phyloP scores from a whole-genome alignment of 345 rosid species.

The Lumnitzera racemosa region DNA sequence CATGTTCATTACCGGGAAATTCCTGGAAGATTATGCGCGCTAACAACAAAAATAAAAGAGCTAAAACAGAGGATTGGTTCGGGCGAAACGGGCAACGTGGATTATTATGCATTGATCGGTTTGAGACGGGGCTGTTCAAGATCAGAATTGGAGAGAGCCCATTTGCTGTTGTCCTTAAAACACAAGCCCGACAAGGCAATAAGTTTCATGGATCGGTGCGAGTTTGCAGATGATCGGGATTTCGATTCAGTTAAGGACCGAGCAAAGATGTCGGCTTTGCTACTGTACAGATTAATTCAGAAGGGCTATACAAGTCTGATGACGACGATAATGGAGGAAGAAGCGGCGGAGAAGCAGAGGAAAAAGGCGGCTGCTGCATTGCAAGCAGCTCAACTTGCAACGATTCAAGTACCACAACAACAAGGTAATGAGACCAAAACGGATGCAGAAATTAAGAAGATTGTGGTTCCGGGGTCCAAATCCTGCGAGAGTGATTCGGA shows the following conservation, averaged over 20 bases:
- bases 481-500: slow-evolving; percentile 1
- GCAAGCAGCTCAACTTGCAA: slow-evolving; percentile 36
- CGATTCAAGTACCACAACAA: slow-evolving; percentile 34
- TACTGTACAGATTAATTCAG: slow-evolving; percentile 78
- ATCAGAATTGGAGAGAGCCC: slow-evolving; percentile 89
- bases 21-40: slow-evolving; percentile 67
- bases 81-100: slow-evolving; percentile 73
- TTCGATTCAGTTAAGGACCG: slow-evolving; percentile 68
- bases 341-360: slow-evolving; percentile 49
- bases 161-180: slow-evolving; percentile 55
- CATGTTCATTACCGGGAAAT: slow-evolving; percentile 76
- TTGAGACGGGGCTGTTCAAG: slow-evolving; percentile 76
- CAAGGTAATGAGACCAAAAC: slow-evolving; percentile 15
- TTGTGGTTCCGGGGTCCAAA: neutral
- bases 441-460: slow-evolving; percentile 18
- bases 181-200: slow-evolving; percentile 83
- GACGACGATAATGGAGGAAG: slow-evolving; percentile 57
- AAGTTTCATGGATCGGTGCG: slow-evolving; percentile 67
- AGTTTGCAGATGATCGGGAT: slow-evolving; percentile 58
- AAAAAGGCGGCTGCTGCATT: slow-evolving; percentile 40
- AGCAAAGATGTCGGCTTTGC: slow-evolving; percentile 66
- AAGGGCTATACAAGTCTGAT: slow-evolving; percentile 64
- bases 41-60: slow-evolving; percentile 53
- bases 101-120: slow-evolving; percentile 78
- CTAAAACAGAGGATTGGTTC: slow-evolving; percentile 71